Base-by-base conservation (phyloP, 2,329 filamentous ascomycete genomes). In the Neopestalotiopsis sp. region DNA sequence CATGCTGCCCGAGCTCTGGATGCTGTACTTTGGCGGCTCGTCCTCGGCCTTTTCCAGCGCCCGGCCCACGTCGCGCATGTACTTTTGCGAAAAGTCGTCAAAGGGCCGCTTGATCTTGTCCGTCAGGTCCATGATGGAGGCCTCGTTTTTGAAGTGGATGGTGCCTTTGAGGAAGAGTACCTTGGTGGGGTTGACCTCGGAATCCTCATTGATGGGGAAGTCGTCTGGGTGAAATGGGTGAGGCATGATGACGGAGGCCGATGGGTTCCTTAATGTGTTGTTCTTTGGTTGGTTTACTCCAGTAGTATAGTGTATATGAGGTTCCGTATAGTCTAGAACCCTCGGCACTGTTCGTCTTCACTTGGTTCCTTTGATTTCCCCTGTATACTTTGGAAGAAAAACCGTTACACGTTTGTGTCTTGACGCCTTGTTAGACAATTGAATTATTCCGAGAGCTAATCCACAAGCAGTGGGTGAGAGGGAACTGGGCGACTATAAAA, bases 61-160 rank as follows among this genome's bases (percentile, higher is more conserved):
- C 30, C 70, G 61, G 67, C 71, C 68, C 17, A 71, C 73, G 32
- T 74, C 76, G 66, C 75, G 72, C 7, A 78, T 73, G 71, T 77
- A 79, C 3, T 71, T 72, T 66, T 75, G 73, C 71, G 71, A 74
- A 72, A 79, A 78, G 72, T 77, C 70, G 66, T 71, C 64, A 74
- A 74, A 79, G 10, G 70, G 73, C 67, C 75, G 65, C 24, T 68
- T 70, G 13, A 76, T 61, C 12, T 71, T 71, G 5, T 73, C 74
- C 10, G 77, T 71, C 20, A 79, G 71, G 58, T 79, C 74, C 62
- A 73, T 59, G 73, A 79, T 75, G 53, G 71, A 62, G n/a, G 77
- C 76, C 20, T 73, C 73, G 2, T 69, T 73, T 70, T 79, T 79
- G 77, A 79, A 79, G 76, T 79, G 77, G 68, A 79, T 73, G 61